Evolutionary conservation across 2,329 filamentous ascomycete genomes (phyloP).

Genomic region (Didymella arachidicola): DNA sequence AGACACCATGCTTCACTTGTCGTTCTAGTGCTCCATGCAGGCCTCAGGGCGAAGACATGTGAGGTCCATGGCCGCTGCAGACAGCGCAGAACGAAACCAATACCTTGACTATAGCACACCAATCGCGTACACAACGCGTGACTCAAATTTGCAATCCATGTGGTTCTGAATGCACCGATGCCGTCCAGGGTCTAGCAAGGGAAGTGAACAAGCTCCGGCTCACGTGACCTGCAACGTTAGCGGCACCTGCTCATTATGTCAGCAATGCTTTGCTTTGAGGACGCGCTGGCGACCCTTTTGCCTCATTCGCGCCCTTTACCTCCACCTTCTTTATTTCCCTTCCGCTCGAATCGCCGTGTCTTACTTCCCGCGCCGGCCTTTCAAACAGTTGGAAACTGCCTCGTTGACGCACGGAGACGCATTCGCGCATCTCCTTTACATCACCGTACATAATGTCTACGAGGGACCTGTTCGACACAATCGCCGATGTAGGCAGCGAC

Average conservation of each 20-base stretch:
- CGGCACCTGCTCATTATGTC: conserved; percentile 8
- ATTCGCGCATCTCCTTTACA: conserved; percentile 41
- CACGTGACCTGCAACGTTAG: conserved; percentile 1
- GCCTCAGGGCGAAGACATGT: conserved; percentile 14
- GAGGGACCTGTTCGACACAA: conserved; percentile 78
- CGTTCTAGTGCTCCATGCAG: conserved; percentile 29
- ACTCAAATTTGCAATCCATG: conserved; percentile 3
- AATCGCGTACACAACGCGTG: conserved; percentile 12
- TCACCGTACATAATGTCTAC: conserved; percentile 38
- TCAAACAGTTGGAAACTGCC: conserved; percentile 23
- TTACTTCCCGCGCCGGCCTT: conserved; percentile 18
- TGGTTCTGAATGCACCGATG: conserved; percentile 5
- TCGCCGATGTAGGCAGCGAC: conserved; percentile 86
- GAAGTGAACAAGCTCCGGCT: background rate
- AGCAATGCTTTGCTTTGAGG: conserved; percentile 27
- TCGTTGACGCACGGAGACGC: conserved; percentile 20
- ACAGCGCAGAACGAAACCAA: background rate
- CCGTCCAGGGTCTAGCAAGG: background rate
- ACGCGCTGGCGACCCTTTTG: conserved; percentile 31
- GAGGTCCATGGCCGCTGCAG: background rate
- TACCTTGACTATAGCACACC: background rate
- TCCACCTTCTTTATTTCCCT: conserved; percentile 22
- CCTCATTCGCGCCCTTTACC: conserved; percentile 29
- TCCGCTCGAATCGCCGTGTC: conserved; percentile 28
- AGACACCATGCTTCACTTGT: conserved; percentile 34